Percentiles rank a stretch among this genome's conserved stretches.
These are phyloP conservation scores for Clarireedia paspali DNA, from an alignment of 2,329 filamentous ascomycete species.

Conservation along the genomic window DNA sequence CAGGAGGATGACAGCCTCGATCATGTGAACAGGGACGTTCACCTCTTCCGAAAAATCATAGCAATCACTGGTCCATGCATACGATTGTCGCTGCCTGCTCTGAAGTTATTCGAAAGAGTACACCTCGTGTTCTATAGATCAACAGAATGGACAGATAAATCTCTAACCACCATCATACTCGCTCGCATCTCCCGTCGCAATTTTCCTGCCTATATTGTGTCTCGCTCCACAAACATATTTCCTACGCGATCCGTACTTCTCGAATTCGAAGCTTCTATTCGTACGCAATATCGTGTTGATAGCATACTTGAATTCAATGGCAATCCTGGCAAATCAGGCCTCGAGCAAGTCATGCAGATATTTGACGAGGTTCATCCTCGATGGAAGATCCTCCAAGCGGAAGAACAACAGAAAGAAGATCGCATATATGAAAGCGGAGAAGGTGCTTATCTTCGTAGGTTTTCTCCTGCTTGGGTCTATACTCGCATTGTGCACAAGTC, in stretches of 20 bases:
- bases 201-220: conserved; percentile 87
- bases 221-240: conserved; percentile 84
- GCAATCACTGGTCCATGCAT: conserved; percentile 75
- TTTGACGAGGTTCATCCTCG: conserved; percentile 70
- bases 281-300: conserved; percentile 76
- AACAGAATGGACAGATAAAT: conserved; percentile 96
- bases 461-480: conserved; percentile 88
- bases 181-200: conserved; percentile 82
- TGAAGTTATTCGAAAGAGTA: conserved; percentile 85
- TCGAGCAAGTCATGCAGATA: conserved; percentile 60
- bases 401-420: conserved; percentile 74
- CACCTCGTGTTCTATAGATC: conserved; percentile 95
- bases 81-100: conserved; percentile 61
- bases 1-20: conserved; percentile 44
- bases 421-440: conserved; percentile 73
- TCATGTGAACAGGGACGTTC: conserved; percentile 55
- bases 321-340: conserved; percentile 54
- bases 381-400: conserved; percentile 66
- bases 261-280: conserved; percentile 83
- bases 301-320: conserved; percentile 73
- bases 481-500: conserved; percentile 90
- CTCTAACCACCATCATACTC: conserved; percentile 86
- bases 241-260: conserved; percentile 64
- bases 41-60: conserved; percentile 73
- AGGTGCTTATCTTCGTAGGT: conserved; percentile 79